Base-by-base conservation (phyloP, 2,329 filamentous ascomycete species). In the Colletotrichum destructivum region DNA sequence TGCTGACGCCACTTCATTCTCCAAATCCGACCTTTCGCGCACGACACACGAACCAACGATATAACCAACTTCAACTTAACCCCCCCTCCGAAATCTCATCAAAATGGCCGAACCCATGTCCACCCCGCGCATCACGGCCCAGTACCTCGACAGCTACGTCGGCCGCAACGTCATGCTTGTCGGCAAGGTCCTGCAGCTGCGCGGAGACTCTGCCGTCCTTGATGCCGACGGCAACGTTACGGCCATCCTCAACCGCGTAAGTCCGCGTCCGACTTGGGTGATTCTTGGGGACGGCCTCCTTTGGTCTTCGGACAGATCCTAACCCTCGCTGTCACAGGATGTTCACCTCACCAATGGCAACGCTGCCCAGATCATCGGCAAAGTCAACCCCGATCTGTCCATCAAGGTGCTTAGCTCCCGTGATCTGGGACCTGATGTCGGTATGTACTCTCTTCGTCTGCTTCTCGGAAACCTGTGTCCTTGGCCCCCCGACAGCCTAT, bases 121-220 rank as follows among this genome's bases (percentile, higher is more conserved):
- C 35, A 90, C 94, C 60, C 96, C 96, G 40, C 95, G 96, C 81
- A 90, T 98, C 81, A 94, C 93, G 59, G 93, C 93, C 64, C 84
- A 88, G 51, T 93, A 96, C 83, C 92, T 98, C 69, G 90, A 94
- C 79, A 87, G 88, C 78, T 97, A 95, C 84, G 87, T 91, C 75
- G 87, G 87, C 75, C 88, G 90, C 75, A 93, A 93, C 73, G 93
- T 98, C 74, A 95, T 95, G 77, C 87, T 98, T 66, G 88, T 97
- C 6, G 96, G 96, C 77, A 95, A 93, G 77, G 95, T 98, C 57
- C 89, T 90, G 4, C 92, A 96, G 77, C 87, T 98, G 31, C 91
- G 92, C 62, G 95, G 95, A 75, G 93, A 96, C 63, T 88, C 89
- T 62, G 96, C 95, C 0, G 90, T 91, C 7, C 88, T 98, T 40